Evolutionary conservation across 768 basidiomycete genomes (phyloP).

Genomic region (Hortiboletus flavorubellus): DNA sequence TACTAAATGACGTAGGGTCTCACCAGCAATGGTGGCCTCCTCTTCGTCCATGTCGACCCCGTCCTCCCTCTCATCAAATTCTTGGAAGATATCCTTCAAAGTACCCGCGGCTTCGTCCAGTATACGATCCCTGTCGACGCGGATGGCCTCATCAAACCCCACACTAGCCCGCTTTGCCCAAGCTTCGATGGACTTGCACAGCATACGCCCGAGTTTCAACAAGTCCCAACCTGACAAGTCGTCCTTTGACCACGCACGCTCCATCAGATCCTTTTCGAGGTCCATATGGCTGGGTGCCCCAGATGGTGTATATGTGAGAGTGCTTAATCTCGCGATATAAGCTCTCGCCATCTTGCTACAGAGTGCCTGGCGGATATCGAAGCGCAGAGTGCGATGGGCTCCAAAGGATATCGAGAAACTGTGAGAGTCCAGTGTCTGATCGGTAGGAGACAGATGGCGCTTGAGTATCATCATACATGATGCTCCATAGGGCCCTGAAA

Average conservation of each 20-base stretch:
- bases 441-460: slow-evolving; percentile 46
- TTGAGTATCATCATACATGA: slow-evolving; percentile 64
- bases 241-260: slow-evolving; percentile 70
- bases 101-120: slow-evolving; percentile 69
- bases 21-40: slow-evolving; percentile 62
- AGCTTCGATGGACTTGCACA: slow-evolving; percentile 52
- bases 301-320: slow-evolving; percentile 52
- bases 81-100: slow-evolving; percentile 69
- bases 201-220: slow-evolving; percentile 48
- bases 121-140: slow-evolving; percentile 49
- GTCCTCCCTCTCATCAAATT: slow-evolving; percentile 66
- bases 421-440: slow-evolving; percentile 23
- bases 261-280: slow-evolving; percentile 62
- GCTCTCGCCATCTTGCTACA: slow-evolving; percentile 62
- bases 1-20: slow-evolving; percentile 55
- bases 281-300: slow-evolving; percentile 60
- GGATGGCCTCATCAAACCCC: slow-evolving; percentile 26
- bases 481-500: slow-evolving; percentile 63
- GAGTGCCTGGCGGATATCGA: slow-evolving; percentile 60
- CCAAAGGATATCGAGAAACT: slow-evolving; percentile 46
- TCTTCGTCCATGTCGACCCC: slow-evolving; percentile 56
- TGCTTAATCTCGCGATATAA: slow-evolving; percentile 54
- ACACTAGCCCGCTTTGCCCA: slow-evolving; percentile 48
- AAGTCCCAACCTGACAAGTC: slow-evolving; percentile 69
- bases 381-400: slow-evolving; percentile 59